Evolutionary conservation across 805 yeast species (phyloP).

Genomic region (Wilhelminamyces savonicus): DNA sequence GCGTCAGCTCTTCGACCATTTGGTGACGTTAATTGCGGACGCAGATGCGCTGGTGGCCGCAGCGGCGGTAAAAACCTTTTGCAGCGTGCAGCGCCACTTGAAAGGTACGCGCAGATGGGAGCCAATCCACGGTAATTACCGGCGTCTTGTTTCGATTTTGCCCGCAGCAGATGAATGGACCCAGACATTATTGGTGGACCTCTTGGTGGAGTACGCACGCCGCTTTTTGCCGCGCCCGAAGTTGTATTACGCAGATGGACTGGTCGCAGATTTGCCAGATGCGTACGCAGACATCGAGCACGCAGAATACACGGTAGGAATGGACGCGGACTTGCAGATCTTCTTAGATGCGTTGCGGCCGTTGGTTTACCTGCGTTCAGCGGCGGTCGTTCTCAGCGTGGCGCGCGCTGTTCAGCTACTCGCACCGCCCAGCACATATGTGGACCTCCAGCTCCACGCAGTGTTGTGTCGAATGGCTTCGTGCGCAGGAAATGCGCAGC

Average conservation of each 20-base stretch:
- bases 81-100: conserved; percentile 2
- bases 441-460: conserved; percentile 42
- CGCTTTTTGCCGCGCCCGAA: conserved; percentile 52
- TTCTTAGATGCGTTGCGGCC: conserved; percentile 44
- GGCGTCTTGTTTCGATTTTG: conserved; percentile 46
- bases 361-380: conserved; percentile 47
- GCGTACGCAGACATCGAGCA: conserved; percentile 17
- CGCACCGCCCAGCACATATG: conserved; percentile 50
- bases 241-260: conserved; percentile 23
- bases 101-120: conserved; percentile 49
- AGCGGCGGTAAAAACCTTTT: conserved; percentile 53
- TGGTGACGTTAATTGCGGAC: conserved; percentile 59
- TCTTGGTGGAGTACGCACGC: conserved; percentile 63
- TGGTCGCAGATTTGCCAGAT: conserved; percentile 37
- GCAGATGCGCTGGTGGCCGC: conserved; percentile 61
- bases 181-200: conserved; percentile 51
- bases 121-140: conserved; percentile 64
- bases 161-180: conserved; percentile 67
- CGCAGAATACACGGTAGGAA: conserved; percentile 26
- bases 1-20: conserved; percentile 43
- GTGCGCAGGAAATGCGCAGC: conserved; percentile 13
- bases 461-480: conserved; percentile 42
- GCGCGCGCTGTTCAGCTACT: conserved; percentile 51
- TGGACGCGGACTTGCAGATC: conserved; percentile 52
- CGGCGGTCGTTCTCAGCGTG: conserved; percentile 56